Percentiles rank a stretch among this genome's conserved stretches.
These are phyloP conservation scores for Nemania sp. DNA, from an alignment of 2,329 filamentous ascomycete genomes.

Conservation along the genomic window DNA sequence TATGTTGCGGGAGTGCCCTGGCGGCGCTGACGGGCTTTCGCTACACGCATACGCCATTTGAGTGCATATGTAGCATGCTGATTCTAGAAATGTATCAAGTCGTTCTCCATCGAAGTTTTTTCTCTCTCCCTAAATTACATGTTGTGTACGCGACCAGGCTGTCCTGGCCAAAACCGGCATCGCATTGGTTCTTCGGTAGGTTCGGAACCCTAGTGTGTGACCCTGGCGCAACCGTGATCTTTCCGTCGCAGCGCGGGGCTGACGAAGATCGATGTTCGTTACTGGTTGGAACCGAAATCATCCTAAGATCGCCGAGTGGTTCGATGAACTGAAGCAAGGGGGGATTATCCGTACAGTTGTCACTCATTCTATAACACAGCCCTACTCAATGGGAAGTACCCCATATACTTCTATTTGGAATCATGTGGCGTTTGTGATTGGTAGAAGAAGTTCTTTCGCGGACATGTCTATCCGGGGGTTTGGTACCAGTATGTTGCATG, in stretches of 20 bases:
- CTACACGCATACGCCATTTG: constrained; percentile 33
- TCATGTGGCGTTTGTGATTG: constrained; percentile 18
- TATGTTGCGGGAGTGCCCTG: background rate
- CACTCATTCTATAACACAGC: constrained; percentile 17
- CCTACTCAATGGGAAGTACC: constrained; percentile 18
- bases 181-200: constrained; percentile 42
- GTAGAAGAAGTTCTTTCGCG: background rate
- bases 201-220: constrained; percentile 43
- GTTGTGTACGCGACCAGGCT: background rate
- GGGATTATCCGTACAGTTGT: background rate
- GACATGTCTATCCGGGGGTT: background rate
- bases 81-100: constrained; percentile 4
- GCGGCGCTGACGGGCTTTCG: constrained; percentile 19
- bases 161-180: background rate
- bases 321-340: constrained; percentile 29
- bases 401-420: constrained; percentile 25
- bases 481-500: constrained; percentile 1
- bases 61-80: constrained; percentile 29
- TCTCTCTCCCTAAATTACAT: constrained; percentile 14
- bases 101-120: constrained; percentile 5
- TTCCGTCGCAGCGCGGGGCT: constrained; percentile 24
- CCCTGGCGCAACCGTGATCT: constrained; percentile 34
- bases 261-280: constrained; percentile 21
- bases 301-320: constrained; percentile 24
- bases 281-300: constrained; percentile 19